Base-by-base conservation (phyloP, 2,329 filamentous ascomycete genomes). In the Chalaropsis thielavioides region DNA sequence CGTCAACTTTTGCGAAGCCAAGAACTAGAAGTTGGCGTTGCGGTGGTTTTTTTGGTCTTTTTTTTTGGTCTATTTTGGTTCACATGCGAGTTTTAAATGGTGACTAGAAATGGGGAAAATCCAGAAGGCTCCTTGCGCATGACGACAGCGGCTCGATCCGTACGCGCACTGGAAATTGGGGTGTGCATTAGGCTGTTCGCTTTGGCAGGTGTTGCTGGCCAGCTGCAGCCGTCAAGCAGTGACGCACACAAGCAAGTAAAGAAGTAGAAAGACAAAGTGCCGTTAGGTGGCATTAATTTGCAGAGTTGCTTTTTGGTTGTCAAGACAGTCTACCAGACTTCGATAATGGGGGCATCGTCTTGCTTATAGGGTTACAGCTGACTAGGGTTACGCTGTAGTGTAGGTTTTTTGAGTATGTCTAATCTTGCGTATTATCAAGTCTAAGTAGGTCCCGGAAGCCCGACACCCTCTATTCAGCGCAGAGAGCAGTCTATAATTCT, bases 401-500 rank as follows among this genome's bases (percentile, higher is more conserved):
- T 10, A 38, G 35, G 35, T 38, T 38, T 51, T 0, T 27, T 24
- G 46, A 51, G 6, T 3, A 11, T 51, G 22, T 51, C 22, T 24
- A 24, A 51, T 27, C 22, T 51, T 51, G 46, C 22, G 22, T 51
- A 6, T 10, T 8, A 38, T 38, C 46, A 51, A 51, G 46, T 51
- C 22, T 51, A 51, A 51, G 46, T 51, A n/a, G 38, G 31, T 19
- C 54, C 8, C 15, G 1, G n/a, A 35, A 31, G 7, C 27, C 54
- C 13, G 19, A 7, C 11, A 5, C 10, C 13, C n/a, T 58, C 54
- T 38, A 46, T 46, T 41, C 38, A 24, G 43, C n/a, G 3, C 3
- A 43, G 6, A 43, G 27, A 13, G 27, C 3, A 51, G 19, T 59
- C 22, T 69, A 78, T 62, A 78, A 69, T 63, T 79, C 77, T 70